These are phyloP conservation scores for Nannochloris sp. DNA, from an alignment of 139 green algal genomes.

Conservation along the genomic window DNA sequence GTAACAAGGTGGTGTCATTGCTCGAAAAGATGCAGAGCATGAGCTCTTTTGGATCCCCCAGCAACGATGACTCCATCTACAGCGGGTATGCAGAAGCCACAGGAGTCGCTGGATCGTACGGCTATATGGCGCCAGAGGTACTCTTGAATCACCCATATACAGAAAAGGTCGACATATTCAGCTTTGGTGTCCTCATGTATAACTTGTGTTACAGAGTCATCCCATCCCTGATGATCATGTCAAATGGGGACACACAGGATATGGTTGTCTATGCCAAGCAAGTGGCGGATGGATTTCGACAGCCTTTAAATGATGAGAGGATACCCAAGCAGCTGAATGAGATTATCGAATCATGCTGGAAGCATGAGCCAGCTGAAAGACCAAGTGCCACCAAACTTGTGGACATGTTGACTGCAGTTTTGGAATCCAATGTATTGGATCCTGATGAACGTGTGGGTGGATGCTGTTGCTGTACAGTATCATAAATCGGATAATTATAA, in stretches of 20 bases:
- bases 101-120: conserved; percentile 23
- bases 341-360: conserved; percentile 54
- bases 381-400: conserved; percentile 1
- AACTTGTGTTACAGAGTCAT: conserved; percentile 59
- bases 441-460: too few relatives aligned
- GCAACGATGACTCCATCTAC: background rate
- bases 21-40: background rate
- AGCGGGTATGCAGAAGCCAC: conserved; percentile 18
- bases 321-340: conserved; percentile 35
- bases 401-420: conserved; percentile 9
- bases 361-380: background rate
- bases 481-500: too few relatives aligned
- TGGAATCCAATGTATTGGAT: background rate
- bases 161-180: conserved; percentile 70
- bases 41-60: background rate
- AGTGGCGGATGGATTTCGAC: conserved; percentile 36
- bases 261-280: conserved; percentile 10
- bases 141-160: conserved; percentile 43
- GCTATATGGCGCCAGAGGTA: conserved; percentile 31
- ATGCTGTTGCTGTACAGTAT: too few relatives aligned
- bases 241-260: conserved; percentile 27
- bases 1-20: background rate
- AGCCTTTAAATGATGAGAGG: conserved; percentile 14
- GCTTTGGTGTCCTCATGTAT: conserved; percentile 66
- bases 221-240: conserved; percentile 45